Conservation (phyloP, 139 green algal species). For the Diplosphaera chodatii region DNA sequence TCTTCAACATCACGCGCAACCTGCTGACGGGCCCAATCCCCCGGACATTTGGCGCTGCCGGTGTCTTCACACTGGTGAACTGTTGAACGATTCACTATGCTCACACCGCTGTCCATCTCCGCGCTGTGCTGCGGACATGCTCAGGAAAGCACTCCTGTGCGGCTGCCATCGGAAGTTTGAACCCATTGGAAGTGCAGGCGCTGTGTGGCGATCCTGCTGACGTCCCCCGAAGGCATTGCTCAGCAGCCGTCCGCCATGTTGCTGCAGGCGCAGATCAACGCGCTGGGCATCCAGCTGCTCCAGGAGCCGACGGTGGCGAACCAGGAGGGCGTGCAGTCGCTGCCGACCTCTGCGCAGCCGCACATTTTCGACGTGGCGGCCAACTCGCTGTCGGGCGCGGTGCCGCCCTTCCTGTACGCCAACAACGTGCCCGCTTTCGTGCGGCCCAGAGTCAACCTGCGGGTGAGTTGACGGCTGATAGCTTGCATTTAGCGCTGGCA, state of each 20-base stretch:
- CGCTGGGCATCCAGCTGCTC: not conserved
- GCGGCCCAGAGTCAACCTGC: not conserved
- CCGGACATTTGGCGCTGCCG: not conserved
- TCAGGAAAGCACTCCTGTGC: too few relatives aligned
- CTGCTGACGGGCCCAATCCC: not conserved
- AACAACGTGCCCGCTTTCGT: not conserved
- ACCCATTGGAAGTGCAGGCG: too few relatives aligned
- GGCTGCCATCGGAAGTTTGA: too few relatives aligned
- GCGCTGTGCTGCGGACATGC: too few relatives aligned
- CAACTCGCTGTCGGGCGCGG: not conserved
- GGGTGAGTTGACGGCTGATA: not conserved
- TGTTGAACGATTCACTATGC: not conserved
- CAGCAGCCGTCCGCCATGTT: too few relatives aligned
- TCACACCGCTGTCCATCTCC: too few relatives aligned
- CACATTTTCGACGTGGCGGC: not conserved
- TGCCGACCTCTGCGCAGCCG: not conserved
- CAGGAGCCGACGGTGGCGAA: not conserved
- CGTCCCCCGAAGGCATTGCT: too few relatives aligned
- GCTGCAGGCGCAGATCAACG: not conserved
- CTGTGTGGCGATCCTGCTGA: too few relatives aligned
- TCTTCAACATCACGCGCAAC: slow-evolving; percentile 1
- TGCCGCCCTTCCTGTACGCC: not conserved
- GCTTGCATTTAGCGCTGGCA: too few relatives aligned
- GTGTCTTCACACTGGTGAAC: not conserved
- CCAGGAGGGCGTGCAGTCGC: not conserved